Conservation (phyloP, 225 moss, liverwort and hornwort genomes). For the Pleurozium schreberi region DNA sequence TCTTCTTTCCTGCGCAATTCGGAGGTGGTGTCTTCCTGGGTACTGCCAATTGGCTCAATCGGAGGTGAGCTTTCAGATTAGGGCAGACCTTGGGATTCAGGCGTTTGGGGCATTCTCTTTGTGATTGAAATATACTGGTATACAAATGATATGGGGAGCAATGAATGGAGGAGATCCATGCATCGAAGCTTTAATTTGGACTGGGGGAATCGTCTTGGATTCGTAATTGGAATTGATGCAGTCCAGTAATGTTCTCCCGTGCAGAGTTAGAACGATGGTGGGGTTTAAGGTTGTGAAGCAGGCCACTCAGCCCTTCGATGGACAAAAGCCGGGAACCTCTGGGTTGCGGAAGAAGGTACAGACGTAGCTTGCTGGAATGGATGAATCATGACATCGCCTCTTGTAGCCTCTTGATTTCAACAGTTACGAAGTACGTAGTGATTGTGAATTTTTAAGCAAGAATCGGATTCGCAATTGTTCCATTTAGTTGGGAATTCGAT, state of each 20-base stretch:
- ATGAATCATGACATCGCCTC: neutral
- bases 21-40: neutral
- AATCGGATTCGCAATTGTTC: neutral
- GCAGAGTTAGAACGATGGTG: constrained; percentile 32
- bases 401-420: neutral
- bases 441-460: neutral
- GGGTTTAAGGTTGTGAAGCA: constrained; percentile 54
- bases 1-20: neutral
- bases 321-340: constrained; percentile 84
- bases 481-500: neutral
- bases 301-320: constrained; percentile 59
- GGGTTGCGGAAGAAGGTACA: constrained; percentile 86
- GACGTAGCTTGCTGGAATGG: neutral
- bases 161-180: neutral
- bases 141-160: neutral
- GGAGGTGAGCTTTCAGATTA: neutral
- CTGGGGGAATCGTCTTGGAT: neutral
- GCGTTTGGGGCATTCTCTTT: neutral
- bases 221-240: neutral
- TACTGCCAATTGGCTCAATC: neutral
- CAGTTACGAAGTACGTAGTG: neutral
- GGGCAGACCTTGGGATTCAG: neutral
- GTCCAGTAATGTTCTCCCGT: neutral
- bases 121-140: neutral
- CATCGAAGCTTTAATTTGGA: neutral